These are phyloP conservation scores for Hymenoscyphus albidus DNA, from an alignment of 2,329 filamentous ascomycete genomes.

Conservation along the genomic window DNA sequence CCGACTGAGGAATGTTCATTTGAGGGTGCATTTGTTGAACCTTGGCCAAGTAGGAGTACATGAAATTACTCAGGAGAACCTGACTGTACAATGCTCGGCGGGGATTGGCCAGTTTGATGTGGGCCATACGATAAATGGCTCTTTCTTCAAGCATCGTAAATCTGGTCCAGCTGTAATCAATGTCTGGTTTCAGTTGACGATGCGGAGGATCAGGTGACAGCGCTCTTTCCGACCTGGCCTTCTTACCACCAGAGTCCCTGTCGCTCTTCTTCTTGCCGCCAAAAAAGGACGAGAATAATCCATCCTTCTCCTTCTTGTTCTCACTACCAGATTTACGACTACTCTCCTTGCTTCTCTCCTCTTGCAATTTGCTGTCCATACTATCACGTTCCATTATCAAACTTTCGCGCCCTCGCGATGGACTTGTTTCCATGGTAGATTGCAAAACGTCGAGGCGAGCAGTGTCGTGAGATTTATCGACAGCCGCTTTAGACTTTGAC, in stretches of 20 bases:
- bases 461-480: constrained; percentile 66
- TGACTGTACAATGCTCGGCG: constrained; percentile 88
- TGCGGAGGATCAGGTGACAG: constrained; percentile 78
- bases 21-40: constrained; percentile 98
- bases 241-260: constrained; percentile 70
- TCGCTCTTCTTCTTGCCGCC: constrained; percentile 84
- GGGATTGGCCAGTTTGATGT: constrained; percentile 98
- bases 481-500: constrained; percentile 56
- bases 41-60: constrained; percentile 98
- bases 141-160: constrained; percentile 94
- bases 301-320: constrained; percentile 86
- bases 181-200: constrained; percentile 72
- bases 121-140: constrained; percentile 97
- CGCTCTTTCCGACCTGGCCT: constrained; percentile 65
- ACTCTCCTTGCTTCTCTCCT: constrained; percentile 79
- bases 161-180: constrained; percentile 94
- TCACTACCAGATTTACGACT: constrained; percentile 66
- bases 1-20: constrained; percentile 80
- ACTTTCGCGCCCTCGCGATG: constrained; percentile 70
- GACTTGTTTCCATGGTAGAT: constrained; percentile 71
- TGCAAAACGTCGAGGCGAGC: constrained; percentile 83
- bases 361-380: constrained; percentile 66
- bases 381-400: constrained; percentile 76
- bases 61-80: constrained; percentile 96
- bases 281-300: constrained; percentile 91